Base-by-base conservation (phyloP, 345 rosid genomes). In the Bretschneidera sinensis region DNA sequence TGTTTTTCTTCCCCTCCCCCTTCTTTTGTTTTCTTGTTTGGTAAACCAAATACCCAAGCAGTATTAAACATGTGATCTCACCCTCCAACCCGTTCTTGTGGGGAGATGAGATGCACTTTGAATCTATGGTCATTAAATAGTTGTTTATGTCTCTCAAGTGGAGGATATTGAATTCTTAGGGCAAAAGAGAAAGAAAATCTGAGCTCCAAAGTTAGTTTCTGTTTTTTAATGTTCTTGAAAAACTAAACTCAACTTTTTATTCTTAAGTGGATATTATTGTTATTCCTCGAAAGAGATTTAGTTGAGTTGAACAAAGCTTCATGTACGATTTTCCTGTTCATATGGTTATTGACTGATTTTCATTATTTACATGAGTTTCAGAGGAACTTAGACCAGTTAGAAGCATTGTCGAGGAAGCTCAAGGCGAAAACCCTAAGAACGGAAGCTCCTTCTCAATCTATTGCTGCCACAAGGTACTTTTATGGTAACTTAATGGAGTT, bases 371-470 rank as follows among this genome's bases (percentile, higher is more conserved):
- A 39, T 21, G 15, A 67, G 50, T 57, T 67, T 62, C 84, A 94
- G 99, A 88, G 97, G 78, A 94, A 90, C 70, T 77, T 94, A 66
- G 99, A 94, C 57, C 99, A 94, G 61, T 60, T 90, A 72, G 97
- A 94, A 81, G 86, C 96, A 53, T 75, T 94, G 21, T 94, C 97
- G 16, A 88, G 83, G 89, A 94, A 94, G 81, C 97, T 94, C 67
- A 90, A 90, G 71, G 95, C 96, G 25, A 94, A 86, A 66, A 82
- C 97, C 57, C 63, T 84, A 69, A 83, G 99, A 71, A 71, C 78
- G 43, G 99, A 90, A 74, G 85, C 97, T 68, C 89, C 99, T 75
- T 88, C 99, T 60, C 96, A 88, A 65, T 86, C 97, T 75, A 78
- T 83, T 61, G 92, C 99, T 20, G 99, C 99, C 39, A 90, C 99